Percentiles rank a stretch among this genome's conserved stretches.
These are phyloP conservation scores for Candida ipomoeae DNA, from an alignment of 805 yeast species.

Conservation along the genomic window DNA sequence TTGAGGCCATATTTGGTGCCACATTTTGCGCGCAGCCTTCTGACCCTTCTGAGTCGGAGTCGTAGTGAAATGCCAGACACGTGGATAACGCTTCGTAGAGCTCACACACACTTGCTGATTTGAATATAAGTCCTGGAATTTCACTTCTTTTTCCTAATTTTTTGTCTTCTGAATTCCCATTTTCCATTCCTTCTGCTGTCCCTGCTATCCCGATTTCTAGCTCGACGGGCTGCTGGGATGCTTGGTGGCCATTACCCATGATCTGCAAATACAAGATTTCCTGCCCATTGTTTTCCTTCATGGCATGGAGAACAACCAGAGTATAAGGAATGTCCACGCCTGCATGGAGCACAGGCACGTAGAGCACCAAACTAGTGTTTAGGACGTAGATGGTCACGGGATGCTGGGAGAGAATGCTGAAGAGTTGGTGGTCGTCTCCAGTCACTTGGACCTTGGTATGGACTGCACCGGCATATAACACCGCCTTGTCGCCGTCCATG, in stretches of 20 bases:
- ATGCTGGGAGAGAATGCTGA: neutral
- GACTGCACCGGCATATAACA: conserved; percentile 38
- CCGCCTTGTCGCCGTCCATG: conserved; percentile 36
- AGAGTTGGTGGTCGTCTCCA: neutral
- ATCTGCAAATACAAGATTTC: conserved; percentile 30
- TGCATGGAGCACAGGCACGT: conserved; percentile 19
- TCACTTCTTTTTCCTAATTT: neutral
- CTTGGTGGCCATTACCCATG: neutral
- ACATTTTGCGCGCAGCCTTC: no score
- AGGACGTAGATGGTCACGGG: conserved; percentile 28
- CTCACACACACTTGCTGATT: conserved; percentile 6
- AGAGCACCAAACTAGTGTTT: conserved; percentile 31
- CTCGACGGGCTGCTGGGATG: neutral
- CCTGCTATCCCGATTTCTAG: no score
- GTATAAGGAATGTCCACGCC: conserved; percentile 38
- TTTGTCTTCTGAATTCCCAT: no score
- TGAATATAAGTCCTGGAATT: conserved; percentile 9
- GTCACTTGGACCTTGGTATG: conserved; percentile 7
- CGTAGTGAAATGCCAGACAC: conserved; percentile 38
- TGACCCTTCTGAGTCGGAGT: conserved; percentile 19
- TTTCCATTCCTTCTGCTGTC: no score
- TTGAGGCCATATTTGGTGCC: no score
- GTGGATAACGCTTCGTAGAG: conserved; percentile 33
- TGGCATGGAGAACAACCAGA: conserved; percentile 30
- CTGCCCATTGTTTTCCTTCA: conserved; percentile 18